These are phyloP conservation scores for Baffinella frigidus DNA, from an alignment of 208 protist species.

Conservation along the genomic window DNA sequence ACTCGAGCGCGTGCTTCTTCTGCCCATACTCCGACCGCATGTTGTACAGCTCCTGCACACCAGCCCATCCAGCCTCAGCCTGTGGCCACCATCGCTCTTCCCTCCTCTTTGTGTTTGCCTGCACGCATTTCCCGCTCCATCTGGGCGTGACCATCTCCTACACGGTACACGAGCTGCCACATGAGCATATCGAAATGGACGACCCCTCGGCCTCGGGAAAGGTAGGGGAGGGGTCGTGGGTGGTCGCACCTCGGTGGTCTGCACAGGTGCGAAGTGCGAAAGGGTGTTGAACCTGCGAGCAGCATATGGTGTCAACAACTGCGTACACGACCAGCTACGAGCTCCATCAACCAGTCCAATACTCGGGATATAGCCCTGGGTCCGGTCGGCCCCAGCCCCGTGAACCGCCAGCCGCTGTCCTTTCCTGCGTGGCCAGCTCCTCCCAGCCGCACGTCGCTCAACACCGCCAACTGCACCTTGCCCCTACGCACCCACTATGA, in stretches of 20 bases:
- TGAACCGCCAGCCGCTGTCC: too few species aligned
- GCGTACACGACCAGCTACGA: too few species aligned
- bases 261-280: neutral
- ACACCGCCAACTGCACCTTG: too few species aligned
- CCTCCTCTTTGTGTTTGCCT: neutral
- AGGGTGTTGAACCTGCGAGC: neutral
- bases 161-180: neutral
- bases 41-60: conserved; percentile 53
- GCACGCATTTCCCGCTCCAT: neutral
- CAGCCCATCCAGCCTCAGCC: neutral
- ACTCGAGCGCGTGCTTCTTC: neutral
- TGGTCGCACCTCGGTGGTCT: neutral
- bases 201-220: neutral
- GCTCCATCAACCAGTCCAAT: too few species aligned
- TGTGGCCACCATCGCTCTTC: neutral
- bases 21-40: conserved; percentile 36
- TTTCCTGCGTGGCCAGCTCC: too few species aligned
- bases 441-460: too few species aligned
- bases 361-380: too few species aligned
- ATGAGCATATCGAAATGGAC: neutral
- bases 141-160: neutral
- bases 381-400: too few species aligned
- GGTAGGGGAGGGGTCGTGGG: neutral
- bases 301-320: too few species aligned
- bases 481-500: too few species aligned